phyloP scores from a whole-genome alignment of 352 stramenopile genomes.

The Phytophthora tubulina region DNA sequence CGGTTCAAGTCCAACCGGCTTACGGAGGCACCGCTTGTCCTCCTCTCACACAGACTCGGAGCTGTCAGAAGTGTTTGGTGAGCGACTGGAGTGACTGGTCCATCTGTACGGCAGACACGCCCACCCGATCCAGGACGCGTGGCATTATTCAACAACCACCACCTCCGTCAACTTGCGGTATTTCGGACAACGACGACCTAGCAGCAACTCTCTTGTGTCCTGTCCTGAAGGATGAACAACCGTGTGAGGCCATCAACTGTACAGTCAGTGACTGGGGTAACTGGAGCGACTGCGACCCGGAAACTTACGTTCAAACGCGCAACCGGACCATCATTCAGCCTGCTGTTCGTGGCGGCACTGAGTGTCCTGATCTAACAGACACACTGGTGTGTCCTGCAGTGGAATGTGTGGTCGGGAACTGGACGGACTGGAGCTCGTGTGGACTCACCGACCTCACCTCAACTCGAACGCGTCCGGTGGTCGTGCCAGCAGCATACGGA shows the following conservation, averaged over 20 bases:
- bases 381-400: constrained; percentile 46
- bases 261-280: constrained; percentile 56
- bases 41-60: constrained; percentile 48
- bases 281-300: constrained; percentile 55
- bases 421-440: constrained; percentile 51
- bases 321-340: constrained; percentile 51
- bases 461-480: constrained; percentile 39
- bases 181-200: constrained; percentile 28
- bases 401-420: constrained; percentile 51
- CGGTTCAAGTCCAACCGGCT: constrained; percentile 44
- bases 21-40: constrained; percentile 58
- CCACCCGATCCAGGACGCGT: constrained; percentile 56
- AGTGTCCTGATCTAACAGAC: constrained; percentile 53
- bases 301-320: constrained; percentile 51
- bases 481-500: constrained; percentile 33
- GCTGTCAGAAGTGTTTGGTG: constrained; percentile 65
- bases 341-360: constrained; percentile 45
- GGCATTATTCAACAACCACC: constrained; percentile 48
- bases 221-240: constrained; percentile 45
- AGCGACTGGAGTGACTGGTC: constrained; percentile 62
- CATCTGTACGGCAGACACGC: constrained; percentile 46
- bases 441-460: constrained; percentile 38
- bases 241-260: constrained; percentile 63
- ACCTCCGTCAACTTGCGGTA: constrained; percentile 41
- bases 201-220: constrained; percentile 44